phyloP scores from a whole-genome alignment of 2,329 filamentous ascomycete genomes.

The Penicillium sp. region DNA sequence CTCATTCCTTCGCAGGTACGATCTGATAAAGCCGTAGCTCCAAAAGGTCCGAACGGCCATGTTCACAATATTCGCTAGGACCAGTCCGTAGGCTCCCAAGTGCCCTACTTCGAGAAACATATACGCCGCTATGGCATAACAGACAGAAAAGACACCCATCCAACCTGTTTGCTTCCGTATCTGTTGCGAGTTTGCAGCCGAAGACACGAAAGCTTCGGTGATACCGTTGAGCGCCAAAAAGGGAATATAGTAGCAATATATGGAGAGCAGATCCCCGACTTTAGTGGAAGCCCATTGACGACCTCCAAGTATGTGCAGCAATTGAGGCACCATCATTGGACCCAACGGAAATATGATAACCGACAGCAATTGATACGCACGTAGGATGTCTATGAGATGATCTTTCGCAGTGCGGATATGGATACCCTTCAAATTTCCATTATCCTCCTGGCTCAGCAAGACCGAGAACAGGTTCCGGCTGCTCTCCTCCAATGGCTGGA shows the following conservation, averaged over 20 bases:
- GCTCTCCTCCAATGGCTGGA: slow-evolving; percentile 94
- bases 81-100: slow-evolving; percentile 73
- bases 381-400: slow-evolving; percentile 54
- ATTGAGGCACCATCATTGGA: slow-evolving; percentile 67
- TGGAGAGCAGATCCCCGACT: slow-evolving; percentile 68
- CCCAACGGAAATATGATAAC: slow-evolving; percentile 66
- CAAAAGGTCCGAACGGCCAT: slow-evolving; percentile 82
- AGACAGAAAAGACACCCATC: slow-evolving; percentile 77
- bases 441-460: slow-evolving; percentile 54
- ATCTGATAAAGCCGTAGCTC: slow-evolving; percentile 68
- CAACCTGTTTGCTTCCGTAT: slow-evolving; percentile 73
- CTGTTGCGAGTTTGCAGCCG: slow-evolving; percentile 71
- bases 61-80: slow-evolving; percentile 83
- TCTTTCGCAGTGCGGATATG: slow-evolving; percentile 28
- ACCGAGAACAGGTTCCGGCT: slow-evolving; percentile 86
- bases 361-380: slow-evolving; percentile 70
- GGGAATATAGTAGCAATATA: slow-evolving; percentile 90
- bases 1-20: slow-evolving; percentile 56
- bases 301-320: slow-evolving; percentile 73
- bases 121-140: slow-evolving; percentile 72
- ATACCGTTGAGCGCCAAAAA: slow-evolving; percentile 89
- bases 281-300: slow-evolving; percentile 69
- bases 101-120: slow-evolving; percentile 66
- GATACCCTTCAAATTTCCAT: slow-evolving; percentile 15
- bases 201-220: slow-evolving; percentile 86